Percentiles rank a stretch among this genome's conserved stretches.
Evolutionary conservation across 176 grass and related monocot species (phyloP).

Genomic region (Calamus simplicifolius): DNA sequence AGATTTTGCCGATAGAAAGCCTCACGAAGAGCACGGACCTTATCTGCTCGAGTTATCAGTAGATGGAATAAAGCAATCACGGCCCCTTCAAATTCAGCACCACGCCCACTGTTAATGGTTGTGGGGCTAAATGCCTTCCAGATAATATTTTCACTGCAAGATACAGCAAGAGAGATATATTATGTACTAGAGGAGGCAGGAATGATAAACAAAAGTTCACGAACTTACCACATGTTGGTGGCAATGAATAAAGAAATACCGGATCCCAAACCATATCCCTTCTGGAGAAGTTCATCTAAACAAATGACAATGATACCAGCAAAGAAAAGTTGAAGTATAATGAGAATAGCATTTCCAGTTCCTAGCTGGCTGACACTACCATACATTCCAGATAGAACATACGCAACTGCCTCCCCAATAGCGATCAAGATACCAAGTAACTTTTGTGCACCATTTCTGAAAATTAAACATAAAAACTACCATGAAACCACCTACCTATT

Average conservation of each 20-base stretch:
- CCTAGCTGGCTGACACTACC: conserved; percentile 32
- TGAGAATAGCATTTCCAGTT: conserved; percentile 42
- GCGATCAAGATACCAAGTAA: conserved; percentile 40
- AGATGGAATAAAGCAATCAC: conserved; percentile 44
- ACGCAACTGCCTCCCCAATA: conserved; percentile 41
- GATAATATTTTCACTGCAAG: conserved; percentile 38
- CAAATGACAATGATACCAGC: conserved; percentile 47
- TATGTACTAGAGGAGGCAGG: neutral
- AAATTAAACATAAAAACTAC: neutral
- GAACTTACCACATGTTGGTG: conserved; percentile 40
- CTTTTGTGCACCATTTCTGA: conserved; percentile 45
- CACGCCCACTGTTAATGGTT: conserved; percentile 43
- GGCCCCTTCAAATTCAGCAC: conserved; percentile 50
- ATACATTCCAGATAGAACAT: conserved; percentile 40
- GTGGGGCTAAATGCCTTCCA: conserved; percentile 47
- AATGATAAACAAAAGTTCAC: neutral
- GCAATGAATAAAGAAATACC: conserved; percentile 50
- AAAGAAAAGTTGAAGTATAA: conserved; percentile 52
- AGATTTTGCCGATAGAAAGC: conserved; percentile 49
- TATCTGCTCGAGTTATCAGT: conserved; percentile 33
- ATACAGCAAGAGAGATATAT: neutral
- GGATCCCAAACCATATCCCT: conserved; percentile 45
- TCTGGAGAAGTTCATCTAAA: conserved; percentile 41
- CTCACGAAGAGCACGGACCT: conserved; percentile 40
- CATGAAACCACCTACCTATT: too few species aligned